phyloP scores from a whole-genome alignment of 1,284 basidiomycete species.

The Golubevia pallescens region DNA sequence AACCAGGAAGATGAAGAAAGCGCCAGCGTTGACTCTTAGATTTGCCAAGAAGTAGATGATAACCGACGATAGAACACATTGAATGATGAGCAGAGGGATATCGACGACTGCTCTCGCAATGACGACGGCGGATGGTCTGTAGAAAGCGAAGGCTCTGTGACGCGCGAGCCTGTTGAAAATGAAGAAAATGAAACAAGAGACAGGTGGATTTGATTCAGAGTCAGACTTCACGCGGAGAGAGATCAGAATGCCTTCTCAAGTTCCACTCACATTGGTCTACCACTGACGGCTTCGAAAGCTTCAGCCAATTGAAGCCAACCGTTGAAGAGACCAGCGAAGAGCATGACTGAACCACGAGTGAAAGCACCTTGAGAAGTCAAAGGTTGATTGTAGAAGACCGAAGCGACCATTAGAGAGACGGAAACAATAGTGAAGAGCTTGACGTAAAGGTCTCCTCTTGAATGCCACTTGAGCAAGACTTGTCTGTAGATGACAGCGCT shows the following conservation, averaged over 20 bases:
- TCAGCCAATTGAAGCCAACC: conserved; percentile 37
- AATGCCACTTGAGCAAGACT: conserved; percentile 43
- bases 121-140: conserved; percentile 44
- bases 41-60: conserved; percentile 50
- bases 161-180: not conserved
- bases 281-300: conserved; percentile 33
- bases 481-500: conserved; percentile 36
- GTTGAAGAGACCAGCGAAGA: conserved; percentile 51
- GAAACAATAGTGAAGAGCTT: conserved; percentile 45
- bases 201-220: too few species aligned
- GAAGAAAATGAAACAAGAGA: too few species aligned
- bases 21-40: conserved; percentile 28
- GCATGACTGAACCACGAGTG: conserved; percentile 20
- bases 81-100: conserved; percentile 41
- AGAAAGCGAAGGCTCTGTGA: conserved; percentile 52
- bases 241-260: too few species aligned
- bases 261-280: conserved; percentile 34
- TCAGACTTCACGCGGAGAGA: too few species aligned
- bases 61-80: conserved; percentile 30
- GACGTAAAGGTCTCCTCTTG: conserved; percentile 30
- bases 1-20: conserved; percentile 45
- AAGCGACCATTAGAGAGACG: conserved; percentile 40
- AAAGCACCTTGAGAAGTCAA: not conserved
- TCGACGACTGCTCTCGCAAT: conserved; percentile 46
- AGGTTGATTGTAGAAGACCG: conserved; percentile 41